Evolutionary conservation across 2,329 filamentous ascomycete species (phyloP), one percentile per base, ranked within the genome.

Genomic region (Colletotrichum agaves): DNA sequence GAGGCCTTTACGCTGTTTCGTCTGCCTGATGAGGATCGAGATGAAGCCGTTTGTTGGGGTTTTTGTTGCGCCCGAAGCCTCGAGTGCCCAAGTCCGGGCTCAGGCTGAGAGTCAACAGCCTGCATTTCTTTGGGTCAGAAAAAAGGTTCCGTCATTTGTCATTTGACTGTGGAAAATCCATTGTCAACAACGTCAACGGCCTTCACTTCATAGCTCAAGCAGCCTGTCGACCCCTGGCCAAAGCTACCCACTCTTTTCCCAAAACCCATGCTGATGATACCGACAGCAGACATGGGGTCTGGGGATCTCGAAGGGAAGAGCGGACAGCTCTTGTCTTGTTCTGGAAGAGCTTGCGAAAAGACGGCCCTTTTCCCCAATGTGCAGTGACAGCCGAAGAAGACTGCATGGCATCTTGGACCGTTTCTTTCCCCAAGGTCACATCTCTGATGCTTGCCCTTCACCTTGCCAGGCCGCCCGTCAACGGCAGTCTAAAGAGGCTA

Each of bases 321-420:
- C 19, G 64, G 47, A 17, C 55, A 66, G 55, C 44, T 67, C 44
- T 53, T 61, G 17, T 66, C 62, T 56, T 55, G 12, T 65, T 72
- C 53, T 7, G 69, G 69, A 47, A 70, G 59, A 61, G 69, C 61
- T 72, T 73, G 72, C 72, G 70, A 72, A 46, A 46, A n/a, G 15
- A 57, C 67, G 63, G 62, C 46, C 46, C 53, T 53, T 57, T 61
- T 19, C 35, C 65, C 61, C 10, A 55, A 65, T 66, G 27, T 35
- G 55, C 35, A 66, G 39, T 31, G 61, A 56, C 62, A 49, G 41
- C 65, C 65, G 65, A 50, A 21, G 21, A 23, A 49, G 23, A 33
- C 61, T 66, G 61, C 47, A 68, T 53, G 61, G 61, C 49, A 55
- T 33, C 23, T 33, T 23, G 53, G 41, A 55, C 41, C 19, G 33